Percentiles rank a stretch among this genome's conserved stretches.
These are phyloP conservation scores for Blastobotrys serpentis DNA, from an alignment of 1,139 yeast species.

Conservation along the genomic window DNA sequence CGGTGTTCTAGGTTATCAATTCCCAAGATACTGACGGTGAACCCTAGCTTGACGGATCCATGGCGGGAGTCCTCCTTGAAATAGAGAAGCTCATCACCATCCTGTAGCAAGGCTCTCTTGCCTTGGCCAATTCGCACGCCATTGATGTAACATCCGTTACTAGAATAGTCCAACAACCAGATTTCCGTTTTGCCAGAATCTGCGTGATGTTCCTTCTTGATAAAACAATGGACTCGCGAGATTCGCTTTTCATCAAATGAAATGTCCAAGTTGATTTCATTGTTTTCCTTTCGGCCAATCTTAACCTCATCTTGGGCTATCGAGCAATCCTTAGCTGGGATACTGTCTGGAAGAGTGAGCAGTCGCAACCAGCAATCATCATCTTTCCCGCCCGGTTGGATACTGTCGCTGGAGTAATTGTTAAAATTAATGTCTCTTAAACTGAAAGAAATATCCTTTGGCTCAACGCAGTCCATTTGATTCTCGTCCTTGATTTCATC, in stretches of 20 bases:
- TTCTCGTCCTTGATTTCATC: not conserved
- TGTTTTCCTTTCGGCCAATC: slow-evolving; percentile 32
- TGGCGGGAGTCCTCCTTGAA: slow-evolving; percentile 53
- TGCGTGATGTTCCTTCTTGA: slow-evolving; percentile 49
- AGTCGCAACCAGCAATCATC: slow-evolving; percentile 2
- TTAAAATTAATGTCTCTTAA: slow-evolving; percentile 1
- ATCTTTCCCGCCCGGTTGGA: not conserved
- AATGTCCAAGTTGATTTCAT: slow-evolving; percentile 4
- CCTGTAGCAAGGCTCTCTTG: slow-evolving; percentile 56
- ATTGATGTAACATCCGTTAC: slow-evolving; percentile 77
- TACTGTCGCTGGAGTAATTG: not conserved
- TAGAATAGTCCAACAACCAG: slow-evolving; percentile 80
- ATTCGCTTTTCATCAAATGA: slow-evolving; percentile 64
- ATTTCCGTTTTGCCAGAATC: slow-evolving; percentile 50
- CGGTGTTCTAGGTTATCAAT: not conserved
- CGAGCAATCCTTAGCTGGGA: slow-evolving; percentile 48
- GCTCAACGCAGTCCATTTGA: not conserved
- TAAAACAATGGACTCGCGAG: slow-evolving; percentile 79
- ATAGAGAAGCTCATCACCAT: slow-evolving; percentile 65
- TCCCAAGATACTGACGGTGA: slow-evolving; percentile 3
- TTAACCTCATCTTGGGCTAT: slow-evolving; percentile 38
- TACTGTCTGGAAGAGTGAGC: slow-evolving; percentile 36
- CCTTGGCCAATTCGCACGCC: slow-evolving; percentile 58
- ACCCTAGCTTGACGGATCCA: slow-evolving; percentile 5
- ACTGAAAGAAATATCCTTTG: slow-evolving; percentile 7